Evolutionary conservation across 2,329 filamentous ascomycete species (phyloP).

Genomic region (Xylaria sp.): DNA sequence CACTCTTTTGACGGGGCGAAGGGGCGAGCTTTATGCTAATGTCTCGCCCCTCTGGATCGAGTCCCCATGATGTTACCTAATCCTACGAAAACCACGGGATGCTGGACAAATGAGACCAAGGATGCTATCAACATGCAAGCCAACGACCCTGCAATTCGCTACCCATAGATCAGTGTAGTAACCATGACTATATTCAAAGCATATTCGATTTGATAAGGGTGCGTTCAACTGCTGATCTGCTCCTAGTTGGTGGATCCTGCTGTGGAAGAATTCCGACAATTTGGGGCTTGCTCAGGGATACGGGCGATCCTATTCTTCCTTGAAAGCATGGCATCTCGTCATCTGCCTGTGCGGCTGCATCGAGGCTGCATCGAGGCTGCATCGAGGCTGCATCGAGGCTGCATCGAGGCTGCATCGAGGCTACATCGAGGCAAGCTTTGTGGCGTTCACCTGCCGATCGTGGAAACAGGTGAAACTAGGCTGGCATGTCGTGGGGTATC

Average conservation of each 20-base stretch:
- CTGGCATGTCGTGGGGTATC: constrained; percentile 15
- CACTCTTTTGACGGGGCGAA: constrained; percentile 16
- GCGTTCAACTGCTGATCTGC: constrained; percentile 29
- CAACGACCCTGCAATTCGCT: constrained; percentile 26
- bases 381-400: constrained; percentile 22
- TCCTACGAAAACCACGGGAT: constrained; percentile 4
- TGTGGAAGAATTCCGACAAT: constrained; percentile 26
- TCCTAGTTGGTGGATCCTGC: constrained; percentile 8
- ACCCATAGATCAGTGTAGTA: constrained; percentile 15
- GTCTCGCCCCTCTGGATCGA: constrained; percentile 8
- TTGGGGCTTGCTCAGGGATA: constrained; percentile 5
- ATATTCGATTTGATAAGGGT: constrained; percentile 1
- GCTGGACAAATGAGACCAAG: constrained; percentile 20
- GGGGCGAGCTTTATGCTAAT: constrained; percentile 25
- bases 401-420: constrained; percentile 23
- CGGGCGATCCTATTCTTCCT: constrained; percentile 24
- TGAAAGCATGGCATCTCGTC: constrained; percentile 19
- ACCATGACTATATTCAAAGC: constrained; percentile 7
- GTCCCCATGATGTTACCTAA: constrained; percentile 11
- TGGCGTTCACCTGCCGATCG: constrained; percentile 38
- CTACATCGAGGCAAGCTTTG: constrained; percentile 27
- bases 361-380: constrained; percentile 22
- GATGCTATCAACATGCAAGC: constrained; percentile 27
- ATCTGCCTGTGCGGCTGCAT: constrained; percentile 13
- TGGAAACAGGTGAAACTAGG: constrained; percentile 34